Evolutionary conservation across 2,329 filamentous ascomycete genomes (phyloP).

Genomic region (Xylaria sp.): DNA sequence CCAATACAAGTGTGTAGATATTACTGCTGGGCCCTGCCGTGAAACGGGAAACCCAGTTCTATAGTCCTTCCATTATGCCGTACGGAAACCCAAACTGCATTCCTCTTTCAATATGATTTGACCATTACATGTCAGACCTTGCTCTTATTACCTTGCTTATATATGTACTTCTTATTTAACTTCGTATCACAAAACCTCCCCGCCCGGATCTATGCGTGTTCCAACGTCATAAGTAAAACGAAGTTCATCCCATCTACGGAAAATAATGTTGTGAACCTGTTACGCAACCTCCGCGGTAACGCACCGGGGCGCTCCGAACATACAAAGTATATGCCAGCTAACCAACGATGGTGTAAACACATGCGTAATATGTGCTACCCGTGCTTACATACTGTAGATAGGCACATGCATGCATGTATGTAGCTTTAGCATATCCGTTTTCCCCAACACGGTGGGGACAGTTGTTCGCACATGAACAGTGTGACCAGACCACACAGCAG

Average conservation of each 20-base stretch:
- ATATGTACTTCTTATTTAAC: too few species aligned
- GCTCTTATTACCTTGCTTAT: not conserved
- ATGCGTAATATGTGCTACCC: not conserved
- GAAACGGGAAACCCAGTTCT: not conserved
- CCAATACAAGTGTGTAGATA: not conserved
- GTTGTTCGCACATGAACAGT: conserved; percentile 7
- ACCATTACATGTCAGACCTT: not conserved
- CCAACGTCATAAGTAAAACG: too few species aligned
- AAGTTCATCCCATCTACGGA: not conserved
- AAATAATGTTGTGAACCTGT: conserved; percentile 3
- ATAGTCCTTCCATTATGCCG: not conserved
- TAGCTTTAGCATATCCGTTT: conserved; percentile 1
- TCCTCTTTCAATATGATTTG: not conserved
- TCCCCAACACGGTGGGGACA: not conserved
- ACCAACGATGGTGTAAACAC: not conserved
- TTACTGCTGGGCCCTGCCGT: not conserved
- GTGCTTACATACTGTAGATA: conserved; percentile 5
- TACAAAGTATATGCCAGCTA: not conserved
- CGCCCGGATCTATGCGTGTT: not conserved
- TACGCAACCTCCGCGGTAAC: conserved; percentile 17
- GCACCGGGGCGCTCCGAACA: conserved; percentile 5
- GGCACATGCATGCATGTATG: not conserved
- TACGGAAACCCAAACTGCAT: not conserved
- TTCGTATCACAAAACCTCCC: not conserved
- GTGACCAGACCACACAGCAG: conserved; percentile 23